These are phyloP conservation scores for Hirschfeldia incana DNA, from an alignment of 345 rosid species.

Conservation along the genomic window DNA sequence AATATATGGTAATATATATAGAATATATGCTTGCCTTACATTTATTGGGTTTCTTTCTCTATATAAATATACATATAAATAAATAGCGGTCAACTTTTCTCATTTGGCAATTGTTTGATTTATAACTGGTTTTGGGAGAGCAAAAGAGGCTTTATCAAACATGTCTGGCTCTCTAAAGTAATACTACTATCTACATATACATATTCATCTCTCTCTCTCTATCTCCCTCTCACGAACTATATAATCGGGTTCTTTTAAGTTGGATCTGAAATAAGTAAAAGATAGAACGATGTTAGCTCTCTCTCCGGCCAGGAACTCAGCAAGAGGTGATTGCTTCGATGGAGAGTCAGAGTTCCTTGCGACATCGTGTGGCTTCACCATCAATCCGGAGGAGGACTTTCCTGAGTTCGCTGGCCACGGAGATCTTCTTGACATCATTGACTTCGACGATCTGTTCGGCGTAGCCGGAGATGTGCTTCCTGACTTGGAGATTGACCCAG, in stretches of 20 bases:
- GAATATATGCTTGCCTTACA: neutral
- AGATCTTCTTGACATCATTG: slow-evolving; percentile 66
- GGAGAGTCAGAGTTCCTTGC: slow-evolving; percentile 48
- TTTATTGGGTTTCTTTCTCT: neutral
- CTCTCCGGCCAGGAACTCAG: slow-evolving; percentile 52
- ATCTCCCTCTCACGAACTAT: neutral
- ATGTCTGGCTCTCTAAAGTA: slow-evolving; percentile 9
- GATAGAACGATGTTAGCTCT: slow-evolving; percentile 64
- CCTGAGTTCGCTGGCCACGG: slow-evolving; percentile 42
- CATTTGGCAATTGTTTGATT: neutral
- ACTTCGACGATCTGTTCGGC: slow-evolving; percentile 76
- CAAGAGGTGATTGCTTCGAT: slow-evolving; percentile 43
- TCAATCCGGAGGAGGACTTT: slow-evolving; percentile 44
- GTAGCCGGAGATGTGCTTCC: slow-evolving; percentile 61
- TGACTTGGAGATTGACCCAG: slow-evolving; percentile 69
- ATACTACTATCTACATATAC: neutral
- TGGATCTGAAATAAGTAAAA: slow-evolving; percentile 13
- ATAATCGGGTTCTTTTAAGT: neutral
- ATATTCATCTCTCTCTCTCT: neutral
- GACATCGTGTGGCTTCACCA: slow-evolving; percentile 34
- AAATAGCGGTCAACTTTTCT: neutral
- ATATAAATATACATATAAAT: slow-evolving; percentile 2
- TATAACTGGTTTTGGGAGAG: slow-evolving; percentile 22
- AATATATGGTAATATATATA: neutral
- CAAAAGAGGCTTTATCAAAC: slow-evolving; percentile 23